Base-by-base conservation (phyloP, 345 rosid genomes). In the Litchi chinensis region DNA sequence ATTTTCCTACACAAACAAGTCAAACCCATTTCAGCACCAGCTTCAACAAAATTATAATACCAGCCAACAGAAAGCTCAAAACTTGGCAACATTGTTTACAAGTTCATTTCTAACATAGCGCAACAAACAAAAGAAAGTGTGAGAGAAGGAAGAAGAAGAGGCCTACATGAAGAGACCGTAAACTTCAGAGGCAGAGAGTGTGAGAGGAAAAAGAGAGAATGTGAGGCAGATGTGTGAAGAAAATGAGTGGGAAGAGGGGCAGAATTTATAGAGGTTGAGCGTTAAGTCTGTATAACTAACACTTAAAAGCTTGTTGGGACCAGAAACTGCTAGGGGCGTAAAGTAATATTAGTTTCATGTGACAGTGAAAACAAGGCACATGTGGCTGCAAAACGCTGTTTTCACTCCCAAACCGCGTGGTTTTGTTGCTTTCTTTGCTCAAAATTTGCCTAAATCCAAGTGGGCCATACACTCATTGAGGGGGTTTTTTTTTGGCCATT, bases 231-330 rank as follows among this genome's bases (percentile, higher is more conserved):
- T 81, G 85, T 74, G 87, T 84, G 90, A 80, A 77, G 91, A 46
- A 75, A 82, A 77, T 15, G 13, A 77, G 56, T 76, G 18, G 68
- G 79, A 83, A 83, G 22, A 6, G 77, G 19, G 62, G 76, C 18
- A 76, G 82, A 62, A 86, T 88, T 88, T 93, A 92, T 93, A 92
- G 92, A 83, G 82, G 18, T 65, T 66, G 65, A n/a, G 41, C 71
- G 73, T 59, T 68, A 21, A 44, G 18, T 1, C n/a, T n/a, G 65
- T 16, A 41, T 63, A 74, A 73, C 76, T 52, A 73, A 70, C 84
- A 76, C 67, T 39, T 77, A 43, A 68, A 70, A 40, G 75, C 67
- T n/a, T 46, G 76, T 71, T 78, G 87, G 88, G 88, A 82, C 87
- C 88, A 82, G 75, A 79, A 77, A 82, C 82, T 41, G 79, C 71